These are phyloP conservation scores for Meripilus lineatus DNA, from an alignment of 1,284 basidiomycete species.

Conservation along the genomic window DNA sequence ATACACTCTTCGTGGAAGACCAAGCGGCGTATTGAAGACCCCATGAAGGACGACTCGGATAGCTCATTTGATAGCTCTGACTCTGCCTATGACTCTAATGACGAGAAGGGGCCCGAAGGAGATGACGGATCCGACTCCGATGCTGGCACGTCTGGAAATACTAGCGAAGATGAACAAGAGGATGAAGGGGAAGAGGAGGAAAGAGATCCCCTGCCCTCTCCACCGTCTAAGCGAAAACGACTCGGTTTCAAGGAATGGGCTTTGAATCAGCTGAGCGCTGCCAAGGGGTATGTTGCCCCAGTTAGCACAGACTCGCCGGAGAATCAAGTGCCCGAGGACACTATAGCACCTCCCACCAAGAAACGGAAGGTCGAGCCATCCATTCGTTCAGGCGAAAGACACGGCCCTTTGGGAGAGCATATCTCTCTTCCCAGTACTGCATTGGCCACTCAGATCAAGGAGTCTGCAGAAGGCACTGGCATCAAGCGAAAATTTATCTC, in stretches of 20 bases:
- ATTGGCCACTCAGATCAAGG: constrained; percentile 50
- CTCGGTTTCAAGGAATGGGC: constrained; percentile 85
- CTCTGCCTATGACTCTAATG: constrained; percentile 52
- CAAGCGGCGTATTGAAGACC: constrained; percentile 4
- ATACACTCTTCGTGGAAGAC: constrained; percentile 28
- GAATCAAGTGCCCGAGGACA: constrained; percentile 12
- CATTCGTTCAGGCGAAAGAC: constrained; percentile 37
- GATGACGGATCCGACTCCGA: constrained; percentile 13
- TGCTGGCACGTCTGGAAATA: constrained; percentile 18
- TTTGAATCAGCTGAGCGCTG: constrained; percentile 60
- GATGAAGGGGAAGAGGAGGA: constrained; percentile 14
- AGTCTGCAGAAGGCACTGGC: constrained; percentile 19
- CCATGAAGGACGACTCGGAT: constrained; percentile 39
- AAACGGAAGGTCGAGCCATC: constrained; percentile 37
- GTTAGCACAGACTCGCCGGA: constrained; percentile 14
- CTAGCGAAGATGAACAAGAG: constrained; percentile 23
- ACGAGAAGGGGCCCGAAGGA: constrained; percentile 22
- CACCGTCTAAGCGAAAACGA: constrained; percentile 37
- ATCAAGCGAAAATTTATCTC: constrained; percentile 42
- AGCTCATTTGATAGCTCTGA: constrained; percentile 75
- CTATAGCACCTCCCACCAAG: constrained; percentile 27
- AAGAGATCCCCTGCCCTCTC: constrained; percentile 6
- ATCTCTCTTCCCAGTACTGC: constrained; percentile 57
- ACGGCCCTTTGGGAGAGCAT: constrained; percentile 67
- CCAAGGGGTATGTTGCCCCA: constrained; percentile 46